These are phyloP conservation scores for Hanseniaspora hatyaiensis DNA, from an alignment of 805 yeast genomes.

Conservation along the genomic window DNA sequence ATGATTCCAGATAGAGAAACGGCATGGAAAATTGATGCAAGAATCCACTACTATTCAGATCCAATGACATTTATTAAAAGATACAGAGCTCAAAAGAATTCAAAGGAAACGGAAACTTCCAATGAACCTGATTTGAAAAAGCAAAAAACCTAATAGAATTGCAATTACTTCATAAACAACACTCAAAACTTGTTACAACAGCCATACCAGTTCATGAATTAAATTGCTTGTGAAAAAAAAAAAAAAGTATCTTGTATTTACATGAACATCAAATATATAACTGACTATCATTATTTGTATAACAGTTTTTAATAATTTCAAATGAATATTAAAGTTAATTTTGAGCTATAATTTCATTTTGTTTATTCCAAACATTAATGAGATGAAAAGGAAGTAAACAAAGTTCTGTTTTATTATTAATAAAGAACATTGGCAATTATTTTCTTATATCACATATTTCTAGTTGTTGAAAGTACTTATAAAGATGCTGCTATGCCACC, in stretches of 20 bases:
- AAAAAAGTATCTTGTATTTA: too few species aligned
- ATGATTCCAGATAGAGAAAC: slow-evolving; percentile 46
- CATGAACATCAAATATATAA: too few species aligned
- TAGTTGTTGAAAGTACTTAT: too few species aligned
- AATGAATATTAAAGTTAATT: not conserved
- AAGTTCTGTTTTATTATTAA: not conserved
- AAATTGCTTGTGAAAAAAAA: too few species aligned
- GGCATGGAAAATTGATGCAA: slow-evolving; percentile 51
- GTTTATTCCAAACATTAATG: not conserved
- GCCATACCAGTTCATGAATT: too few species aligned
- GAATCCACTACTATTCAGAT: slow-evolving; percentile 49
- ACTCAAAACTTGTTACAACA: too few species aligned
- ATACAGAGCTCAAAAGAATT: slow-evolving; percentile 36
- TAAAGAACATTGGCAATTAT: not conserved
- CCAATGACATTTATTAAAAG: slow-evolving; percentile 46
- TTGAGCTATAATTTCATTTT: not conserved
- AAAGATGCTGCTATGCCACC: slow-evolving; percentile 8
- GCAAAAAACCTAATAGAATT: slow-evolving; percentile 7
- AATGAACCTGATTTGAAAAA: slow-evolving; percentile 7
- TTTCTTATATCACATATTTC: too few species aligned
- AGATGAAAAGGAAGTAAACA: not conserved
- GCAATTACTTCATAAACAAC: too few species aligned
- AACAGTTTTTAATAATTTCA: too few species aligned
- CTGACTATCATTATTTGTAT: too few species aligned
- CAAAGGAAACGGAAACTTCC: slow-evolving; percentile 8